Evolutionary conservation across 163 green algal species (phyloP).

Genomic region (Volvox carteri): DNA sequence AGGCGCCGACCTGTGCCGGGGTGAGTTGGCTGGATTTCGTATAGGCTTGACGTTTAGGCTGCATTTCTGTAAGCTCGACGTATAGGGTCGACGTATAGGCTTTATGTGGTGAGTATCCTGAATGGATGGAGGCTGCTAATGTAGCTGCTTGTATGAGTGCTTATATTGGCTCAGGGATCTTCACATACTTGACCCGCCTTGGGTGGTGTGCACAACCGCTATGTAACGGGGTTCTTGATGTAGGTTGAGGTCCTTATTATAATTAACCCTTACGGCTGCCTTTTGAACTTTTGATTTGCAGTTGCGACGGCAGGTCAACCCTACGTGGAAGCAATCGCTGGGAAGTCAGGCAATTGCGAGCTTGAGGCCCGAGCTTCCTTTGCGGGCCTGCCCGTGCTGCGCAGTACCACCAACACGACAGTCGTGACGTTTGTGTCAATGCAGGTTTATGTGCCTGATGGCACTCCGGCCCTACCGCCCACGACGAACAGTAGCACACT

Average conservation of each 20-base stretch:
- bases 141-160: no score
- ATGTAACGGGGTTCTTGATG: no score
- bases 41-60: no score
- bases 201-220: no score
- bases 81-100: no score
- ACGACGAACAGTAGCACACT: conserved; percentile 78
- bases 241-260: no score
- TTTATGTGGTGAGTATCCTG: no score
- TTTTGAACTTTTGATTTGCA: not conserved
- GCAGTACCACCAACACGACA: conserved; percentile 10
- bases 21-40: no score
- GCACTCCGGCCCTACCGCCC: conserved; percentile 64
- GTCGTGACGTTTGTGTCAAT: conserved; percentile 47
- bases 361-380: conserved; percentile 45
- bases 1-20: conserved; percentile 43
- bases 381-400: conserved; percentile 14
- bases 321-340: conserved; percentile 16
- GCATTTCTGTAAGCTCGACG: no score
- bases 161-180: no score
- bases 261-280: not conserved
- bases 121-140: no score
- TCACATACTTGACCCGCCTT: no score
- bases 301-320: not conserved
- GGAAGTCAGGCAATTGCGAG: not conserved
- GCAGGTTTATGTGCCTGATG: conserved; percentile 33